Evolutionary conservation across 108 stramenopile genomes (phyloP), one percentile per base, ranked within the genome.

Genomic region (Skeletonema marinoi): DNA sequence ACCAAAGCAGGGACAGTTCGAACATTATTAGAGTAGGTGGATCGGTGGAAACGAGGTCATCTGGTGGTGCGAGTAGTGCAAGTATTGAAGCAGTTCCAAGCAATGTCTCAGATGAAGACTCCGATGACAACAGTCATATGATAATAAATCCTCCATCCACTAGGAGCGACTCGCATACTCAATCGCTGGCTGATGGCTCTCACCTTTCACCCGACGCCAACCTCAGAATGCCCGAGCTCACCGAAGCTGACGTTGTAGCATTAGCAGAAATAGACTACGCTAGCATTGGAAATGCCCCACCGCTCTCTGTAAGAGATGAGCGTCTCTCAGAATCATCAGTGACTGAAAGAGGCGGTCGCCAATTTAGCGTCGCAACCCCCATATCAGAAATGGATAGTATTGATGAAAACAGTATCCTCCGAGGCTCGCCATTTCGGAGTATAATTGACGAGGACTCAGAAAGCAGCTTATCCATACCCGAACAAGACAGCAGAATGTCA

Each of bases 231-330:
- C 51, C 68, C 21, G 46, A 39, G 29, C 39, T 75, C 1, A 76
- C 80, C 8, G 75, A 76, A 77, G 80, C 73, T 17, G 65, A 51
- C 56, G 44, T 77, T 32, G 79, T 74, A 16, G 48, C 61, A 8
- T 65, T 77, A 69, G 75, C 42, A 50, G 75, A 81, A 44, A 81
- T 81, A 2, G 80, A 81, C 30, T 38, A 71, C 21, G 80, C 75
- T 32, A 81, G 75, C 42, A 51, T 81, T 38, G 75, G 75, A 54
- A 77, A 71, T 46, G 42, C 50, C 13, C 75, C 75, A 1, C 80
- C 80, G 2, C 75, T 60, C 17, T 81, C 80, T 42, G 63, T 81
- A 0, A 29, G 80, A 25, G 80, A 81, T 46, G 80, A 81, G 2
- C 54, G 42, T 35, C 65, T 66, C 31, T 78, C 70, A 10, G 78